Conservation (phyloP, 2,329 filamentous ascomycete species). For the Parasarocladium wereldwijsianum region DNA sequence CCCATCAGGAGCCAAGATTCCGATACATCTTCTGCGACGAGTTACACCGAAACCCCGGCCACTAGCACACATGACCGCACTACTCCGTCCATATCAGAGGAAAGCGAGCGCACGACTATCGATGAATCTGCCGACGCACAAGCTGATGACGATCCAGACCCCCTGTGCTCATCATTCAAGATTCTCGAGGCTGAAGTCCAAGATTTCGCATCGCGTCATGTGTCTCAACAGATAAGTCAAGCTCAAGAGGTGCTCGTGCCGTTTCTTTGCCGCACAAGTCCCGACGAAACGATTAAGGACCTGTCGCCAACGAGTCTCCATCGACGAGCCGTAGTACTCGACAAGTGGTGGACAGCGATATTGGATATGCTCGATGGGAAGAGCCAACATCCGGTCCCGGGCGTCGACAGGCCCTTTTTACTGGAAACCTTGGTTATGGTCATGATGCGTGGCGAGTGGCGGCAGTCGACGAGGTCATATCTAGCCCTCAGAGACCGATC, state of each 20-base stretch:
- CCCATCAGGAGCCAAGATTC: slow-evolving; percentile 20
- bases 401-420: slow-evolving; percentile 68
- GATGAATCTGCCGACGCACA: slow-evolving; percentile 32
- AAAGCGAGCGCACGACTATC: slow-evolving; percentile 21
- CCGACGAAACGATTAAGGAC: slow-evolving; percentile 47
- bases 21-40: slow-evolving; percentile 31
- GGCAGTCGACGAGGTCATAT: slow-evolving; percentile 53
- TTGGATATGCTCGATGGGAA: slow-evolving; percentile 69
- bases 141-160: slow-evolving; percentile 26
- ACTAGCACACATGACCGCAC: slow-evolving; percentile 19
- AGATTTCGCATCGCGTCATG: slow-evolving; percentile 59
- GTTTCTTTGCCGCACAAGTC: slow-evolving; percentile 57
- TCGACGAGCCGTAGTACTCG: slow-evolving; percentile 60
- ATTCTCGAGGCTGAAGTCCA: slow-evolving; percentile 31
- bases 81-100: slow-evolving; percentile 23
- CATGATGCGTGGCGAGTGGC: slow-evolving; percentile 85
- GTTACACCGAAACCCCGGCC: slow-evolving; percentile 26
- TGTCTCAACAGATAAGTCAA: slow-evolving; percentile 57
- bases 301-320: slow-evolving; percentile 74
- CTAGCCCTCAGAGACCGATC: slow-evolving; percentile 44
- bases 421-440: slow-evolving; percentile 66
- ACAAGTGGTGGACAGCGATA: slow-evolving; percentile 81
- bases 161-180: slow-evolving; percentile 40
- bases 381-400: slow-evolving; percentile 54
- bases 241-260: slow-evolving; percentile 60